These are phyloP conservation scores for Purpureocillium lavendulum DNA, from an alignment of 2,329 filamentous ascomycete species.

Conservation along the genomic window DNA sequence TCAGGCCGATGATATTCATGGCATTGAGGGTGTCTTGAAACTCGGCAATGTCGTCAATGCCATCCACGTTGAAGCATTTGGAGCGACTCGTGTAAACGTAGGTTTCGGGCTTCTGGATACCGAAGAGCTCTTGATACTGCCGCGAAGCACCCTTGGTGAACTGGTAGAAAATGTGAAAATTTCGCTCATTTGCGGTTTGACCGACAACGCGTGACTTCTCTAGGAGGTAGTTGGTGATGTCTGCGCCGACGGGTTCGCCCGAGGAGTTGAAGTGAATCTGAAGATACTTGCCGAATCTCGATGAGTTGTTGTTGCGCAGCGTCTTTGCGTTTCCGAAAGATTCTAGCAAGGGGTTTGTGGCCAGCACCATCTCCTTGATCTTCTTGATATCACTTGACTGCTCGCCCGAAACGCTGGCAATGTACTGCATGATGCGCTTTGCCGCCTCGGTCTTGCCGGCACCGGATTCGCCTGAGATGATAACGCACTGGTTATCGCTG, in stretches of 20 bases:
- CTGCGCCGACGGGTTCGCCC: constrained; percentile 89
- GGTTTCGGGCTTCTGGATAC: constrained; percentile 82
- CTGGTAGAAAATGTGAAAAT: constrained; percentile 99
- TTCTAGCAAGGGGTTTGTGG: constrained; percentile 92
- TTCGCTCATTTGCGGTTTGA: constrained; percentile 90
- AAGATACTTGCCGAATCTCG: constrained; percentile 94
- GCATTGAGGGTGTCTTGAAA: constrained; percentile 86
- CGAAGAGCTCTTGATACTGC: constrained; percentile 78
- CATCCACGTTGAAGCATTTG: constrained; percentile 89
- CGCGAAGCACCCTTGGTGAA: constrained; percentile 92
- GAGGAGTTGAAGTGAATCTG: constrained; percentile 91
- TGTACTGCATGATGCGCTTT: constrained; percentile 99
- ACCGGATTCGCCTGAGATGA: constrained; percentile 97
- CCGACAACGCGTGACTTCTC: constrained; percentile 94
- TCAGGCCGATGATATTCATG: constrained; percentile 89
- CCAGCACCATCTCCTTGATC: constrained; percentile 98
- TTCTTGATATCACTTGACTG: constrained; percentile 80
- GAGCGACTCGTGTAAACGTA: constrained; percentile 92
- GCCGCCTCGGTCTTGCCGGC: constrained; percentile 98
- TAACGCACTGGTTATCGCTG: constrained; percentile 97
- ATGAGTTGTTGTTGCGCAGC: constrained; percentile 96
- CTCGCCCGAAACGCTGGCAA: constrained; percentile 90
- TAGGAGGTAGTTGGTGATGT: constrained; percentile 95
- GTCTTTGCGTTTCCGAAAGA: constrained; percentile 99
- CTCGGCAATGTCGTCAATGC: constrained; percentile 85